Base-by-base conservation (phyloP, 192 early-diverging fungal species). In the Pilobolus umbonatus region DNA sequence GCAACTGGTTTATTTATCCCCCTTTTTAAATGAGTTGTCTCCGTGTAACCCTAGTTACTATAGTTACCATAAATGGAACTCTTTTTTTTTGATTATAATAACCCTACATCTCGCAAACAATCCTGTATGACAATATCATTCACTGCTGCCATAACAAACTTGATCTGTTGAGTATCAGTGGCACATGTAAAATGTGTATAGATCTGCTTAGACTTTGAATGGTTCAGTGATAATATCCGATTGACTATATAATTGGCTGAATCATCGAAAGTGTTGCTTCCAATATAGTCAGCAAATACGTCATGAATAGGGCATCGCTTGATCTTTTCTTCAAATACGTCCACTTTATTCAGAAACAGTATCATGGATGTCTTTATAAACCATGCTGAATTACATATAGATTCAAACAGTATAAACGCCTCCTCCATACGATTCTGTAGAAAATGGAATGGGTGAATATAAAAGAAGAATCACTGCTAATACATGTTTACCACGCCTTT, bases 381-480 rank as follows among this genome's bases (percentile, higher is more conserved):
- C 80, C 80, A 81, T 61, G 68, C 64, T 0, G 80, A 82, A 31
- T 83, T 83, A 55, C 80, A 81, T 51, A 82, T 80, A n/a, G 75
- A 71, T 48, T 82, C 81, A 24, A 82, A 83, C 5, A 83, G 55
- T 68, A 79, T 79, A 51, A 83, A 39, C 0, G 77, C 78, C 42
- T 83, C 81, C 26, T 83, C 70, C 80, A 82, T 83, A 54, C 54
- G 17, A 49, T 19, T 34, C 8, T 47, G 19, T 28, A 14, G 38
- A 14, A 14, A 56, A 48, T 30, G 30, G 25, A 64, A 32, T 35
- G 29, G 3, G 12, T 22, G 10, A 55, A 21, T 34, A 64, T 35
- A 3, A 21, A 32, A 19, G 49, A 60, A 29, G 24, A 12, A n/a
- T 36, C 11, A 1, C 7, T 24, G 21, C 30, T 38, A 15, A 57